Evolutionary conservation across 805 yeast genomes (phyloP).

Genomic region (Phaffomyces thermotolerans): DNA sequence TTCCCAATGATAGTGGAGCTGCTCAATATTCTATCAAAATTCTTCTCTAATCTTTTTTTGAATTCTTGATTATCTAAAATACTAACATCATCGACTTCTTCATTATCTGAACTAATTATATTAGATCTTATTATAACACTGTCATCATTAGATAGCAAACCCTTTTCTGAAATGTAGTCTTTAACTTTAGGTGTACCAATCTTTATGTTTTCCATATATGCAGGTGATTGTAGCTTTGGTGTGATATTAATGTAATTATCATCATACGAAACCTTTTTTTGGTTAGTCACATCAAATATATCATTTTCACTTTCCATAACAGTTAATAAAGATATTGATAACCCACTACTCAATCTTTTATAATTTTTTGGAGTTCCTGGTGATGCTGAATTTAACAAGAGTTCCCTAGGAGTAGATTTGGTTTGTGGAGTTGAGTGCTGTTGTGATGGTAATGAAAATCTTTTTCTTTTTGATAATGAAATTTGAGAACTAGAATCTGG

Average conservation of each 20-base stretch:
- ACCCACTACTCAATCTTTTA: conserved; percentile 24
- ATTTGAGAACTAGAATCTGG: background rate
- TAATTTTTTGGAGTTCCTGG: conserved; percentile 8
- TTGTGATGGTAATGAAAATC: conserved; percentile 17
- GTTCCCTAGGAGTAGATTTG: conserved; percentile 4
- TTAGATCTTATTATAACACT: conserved; percentile 17
- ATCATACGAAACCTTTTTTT: conserved; percentile 16
- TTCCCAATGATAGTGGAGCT: conserved; percentile 3
- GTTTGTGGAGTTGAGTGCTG: conserved; percentile 6
- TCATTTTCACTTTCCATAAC: conserved; percentile 19
- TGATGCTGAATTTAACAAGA: background rate
- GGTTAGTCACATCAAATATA: background rate
- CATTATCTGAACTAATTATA: conserved; percentile 4
- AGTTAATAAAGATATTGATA: conserved; percentile 22
- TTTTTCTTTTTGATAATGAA: conserved; percentile 13
- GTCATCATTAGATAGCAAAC: conserved; percentile 21
- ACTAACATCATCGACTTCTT: background rate
- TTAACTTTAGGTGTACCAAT: background rate
- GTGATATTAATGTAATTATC: conserved; percentile 15
- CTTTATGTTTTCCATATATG: background rate
- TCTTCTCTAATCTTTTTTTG: conserved; percentile 15
- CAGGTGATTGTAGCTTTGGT: conserved; percentile 6
- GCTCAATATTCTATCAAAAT: conserved; percentile 11
- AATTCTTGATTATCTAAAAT: conserved; percentile 13
- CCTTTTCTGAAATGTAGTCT: conserved; percentile 14